Evolutionary conservation across 2,329 filamentous ascomycete genomes (phyloP).

Genomic region (Leptographium flavum): DNA sequence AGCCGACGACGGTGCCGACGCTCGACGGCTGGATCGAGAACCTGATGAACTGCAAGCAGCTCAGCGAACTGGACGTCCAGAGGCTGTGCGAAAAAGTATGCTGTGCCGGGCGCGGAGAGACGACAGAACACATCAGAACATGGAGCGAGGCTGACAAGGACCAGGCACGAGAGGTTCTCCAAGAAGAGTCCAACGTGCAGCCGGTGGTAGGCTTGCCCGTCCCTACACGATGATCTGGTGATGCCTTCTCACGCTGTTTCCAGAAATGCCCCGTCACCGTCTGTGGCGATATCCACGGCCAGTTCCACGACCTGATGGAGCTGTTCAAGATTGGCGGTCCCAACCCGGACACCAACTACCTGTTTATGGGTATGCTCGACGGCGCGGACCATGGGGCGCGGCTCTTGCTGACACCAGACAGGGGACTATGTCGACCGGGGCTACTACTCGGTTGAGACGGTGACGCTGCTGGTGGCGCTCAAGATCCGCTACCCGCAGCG

Average conservation of each 20-base stretch:
- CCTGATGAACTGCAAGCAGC: slow-evolving; percentile 97
- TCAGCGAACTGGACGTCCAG: slow-evolving; percentile 87
- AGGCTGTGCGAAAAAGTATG: slow-evolving; percentile 93
- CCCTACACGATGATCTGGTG: background rate
- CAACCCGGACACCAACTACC: slow-evolving; percentile 96
- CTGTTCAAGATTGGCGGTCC: slow-evolving; percentile 97
- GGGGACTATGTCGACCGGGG: slow-evolving; percentile 97
- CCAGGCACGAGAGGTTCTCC: slow-evolving; percentile 86
- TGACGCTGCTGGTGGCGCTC: slow-evolving; percentile 86
- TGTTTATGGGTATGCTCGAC: slow-evolving; percentile 75
- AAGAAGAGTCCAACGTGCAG: slow-evolving; percentile 97
- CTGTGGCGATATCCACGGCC: slow-evolving; percentile 96
- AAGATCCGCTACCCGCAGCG: slow-evolving; percentile 97
- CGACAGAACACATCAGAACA: background rate
- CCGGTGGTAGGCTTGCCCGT: slow-evolving; percentile 62
- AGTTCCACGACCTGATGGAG: slow-evolving; percentile 99
- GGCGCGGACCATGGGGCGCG: background rate
- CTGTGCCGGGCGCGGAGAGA: background rate
- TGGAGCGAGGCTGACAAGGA: background rate
- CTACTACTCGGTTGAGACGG: slow-evolving; percentile 97
- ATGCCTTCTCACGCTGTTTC: too few species aligned
- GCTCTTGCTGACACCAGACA: slow-evolving; percentile 20
- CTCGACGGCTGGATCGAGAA: slow-evolving; percentile 98
- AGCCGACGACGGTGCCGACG: slow-evolving; percentile 81
- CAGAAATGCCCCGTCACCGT: slow-evolving; percentile 98